Evolutionary conservation across 1,284 basidiomycete genomes (phyloP).

Genomic region (Pseudozyma pruni): DNA sequence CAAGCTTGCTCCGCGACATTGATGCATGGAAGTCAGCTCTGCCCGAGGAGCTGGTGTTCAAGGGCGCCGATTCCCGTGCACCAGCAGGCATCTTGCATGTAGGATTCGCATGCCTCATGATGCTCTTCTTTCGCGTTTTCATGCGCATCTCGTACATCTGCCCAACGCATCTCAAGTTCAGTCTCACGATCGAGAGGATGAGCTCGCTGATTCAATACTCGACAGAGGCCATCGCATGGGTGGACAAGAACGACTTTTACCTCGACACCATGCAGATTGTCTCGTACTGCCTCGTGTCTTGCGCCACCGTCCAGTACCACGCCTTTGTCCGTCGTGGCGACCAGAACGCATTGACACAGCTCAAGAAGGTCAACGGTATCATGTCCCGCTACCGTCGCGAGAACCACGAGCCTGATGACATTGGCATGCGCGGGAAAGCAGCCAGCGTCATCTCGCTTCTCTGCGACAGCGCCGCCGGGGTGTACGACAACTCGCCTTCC

Average conservation of each 20-base stretch:
- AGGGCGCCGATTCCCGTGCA: conserved; percentile 46
- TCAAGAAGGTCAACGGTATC: conserved; percentile 47
- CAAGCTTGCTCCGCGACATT: conserved; percentile 58
- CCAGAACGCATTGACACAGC: conserved; percentile 40
- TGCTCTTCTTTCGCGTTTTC: conserved; percentile 64
- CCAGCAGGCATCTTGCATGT: conserved; percentile 59
- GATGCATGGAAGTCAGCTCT: conserved; percentile 59
- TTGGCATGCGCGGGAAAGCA: conserved; percentile 81
- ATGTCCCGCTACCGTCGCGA: conserved; percentile 44
- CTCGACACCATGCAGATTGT: conserved; percentile 61
- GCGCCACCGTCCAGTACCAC: conserved; percentile 63
- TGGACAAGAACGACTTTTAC: conserved; percentile 60
- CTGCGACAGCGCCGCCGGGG: conserved; percentile 74
- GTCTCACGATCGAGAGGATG: conserved; percentile 63
- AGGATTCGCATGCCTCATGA: conserved; percentile 55
- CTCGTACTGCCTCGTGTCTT: conserved; percentile 62
- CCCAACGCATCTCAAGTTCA: conserved; percentile 62
- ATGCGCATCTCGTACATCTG: conserved; percentile 66
- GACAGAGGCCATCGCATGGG: conserved; percentile 58
- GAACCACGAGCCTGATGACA: conserved; percentile 71
- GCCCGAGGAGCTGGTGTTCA: conserved; percentile 50
- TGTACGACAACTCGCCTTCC: conserved; percentile 58
- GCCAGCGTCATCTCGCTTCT: conserved; percentile 87
- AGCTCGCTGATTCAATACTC: conserved; percentile 54
- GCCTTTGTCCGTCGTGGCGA: conserved; percentile 59